Conservation (phyloP, 208 protist genomes). For the Leishmania amazonensis region DNA sequence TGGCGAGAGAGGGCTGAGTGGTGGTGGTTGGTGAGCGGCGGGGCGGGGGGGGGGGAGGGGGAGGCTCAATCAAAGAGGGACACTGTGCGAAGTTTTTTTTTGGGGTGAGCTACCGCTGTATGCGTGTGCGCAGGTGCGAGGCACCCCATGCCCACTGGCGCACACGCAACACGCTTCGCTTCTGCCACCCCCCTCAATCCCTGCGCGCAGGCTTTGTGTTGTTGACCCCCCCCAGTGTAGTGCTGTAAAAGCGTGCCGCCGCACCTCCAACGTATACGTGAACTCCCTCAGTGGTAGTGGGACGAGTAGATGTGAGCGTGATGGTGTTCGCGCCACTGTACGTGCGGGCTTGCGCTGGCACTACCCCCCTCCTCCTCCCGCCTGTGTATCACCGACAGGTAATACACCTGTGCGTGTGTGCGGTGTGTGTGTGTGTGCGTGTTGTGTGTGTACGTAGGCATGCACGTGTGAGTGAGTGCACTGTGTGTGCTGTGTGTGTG, state of each 20-base stretch:
- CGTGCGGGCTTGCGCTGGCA: background rate
- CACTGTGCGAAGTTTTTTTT: background rate
- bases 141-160: background rate
- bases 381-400: background rate
- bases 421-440: background rate
- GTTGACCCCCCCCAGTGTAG: background rate
- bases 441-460: background rate
- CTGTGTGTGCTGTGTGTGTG: background rate
- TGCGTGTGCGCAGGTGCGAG: background rate
- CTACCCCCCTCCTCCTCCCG: background rate
- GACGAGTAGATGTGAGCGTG: background rate
- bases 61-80: background rate
- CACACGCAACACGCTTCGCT: background rate
- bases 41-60: too few species aligned
- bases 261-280: background rate
- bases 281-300: background rate
- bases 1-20: background rate
- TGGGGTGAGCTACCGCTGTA: background rate
- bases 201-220: background rate
- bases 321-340: background rate
- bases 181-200: background rate
- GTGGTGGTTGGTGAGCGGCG: background rate
- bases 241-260: background rate
- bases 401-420: background rate
- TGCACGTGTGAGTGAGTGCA: conserved; percentile 2